Evolutionary conservation across 345 rosid genomes (phyloP), one percentile per base, ranked within the genome.

Genomic region (Pistacia integerrima): DNA sequence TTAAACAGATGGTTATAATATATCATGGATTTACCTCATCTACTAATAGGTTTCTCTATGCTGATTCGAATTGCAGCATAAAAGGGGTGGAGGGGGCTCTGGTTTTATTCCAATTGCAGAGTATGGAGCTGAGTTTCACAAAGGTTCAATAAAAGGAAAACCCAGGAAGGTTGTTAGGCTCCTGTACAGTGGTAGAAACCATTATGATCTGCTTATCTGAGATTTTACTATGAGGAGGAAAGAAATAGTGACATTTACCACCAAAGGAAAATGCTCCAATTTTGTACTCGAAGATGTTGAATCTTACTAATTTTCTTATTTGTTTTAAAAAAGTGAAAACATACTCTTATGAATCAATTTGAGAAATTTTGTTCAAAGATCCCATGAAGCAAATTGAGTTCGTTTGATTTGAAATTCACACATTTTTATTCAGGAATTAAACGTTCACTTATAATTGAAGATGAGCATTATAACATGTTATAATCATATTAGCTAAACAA

Each of bases 101-200:
- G 89, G 94, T 70, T 92, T 87, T 82, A 91, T 94, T 77, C 94
- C 92, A 65, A 91, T 91, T 54, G 87, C 91, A 44, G 95, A 94
- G 76, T 94, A 91, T 67, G 98, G 98, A 83, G 74, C 75, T 0
- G 94, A 94, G 85, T 91, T 88, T 77, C 66, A 73, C 66, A 86
- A 86, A 85, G 87, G 89, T 66, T 84, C 80, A 67, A 80, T 80
- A 64, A 86, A 80, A 64, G 86, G 82, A 61, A 88, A 89, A 68
- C 83, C 84, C 20, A 89, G 82, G 80, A 87, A 88, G 81, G 93
- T 78, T 56, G 93, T 93, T 81, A 93, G 89, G 90, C 92, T 94
- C 74, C 90, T 93, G 59, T 94, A 91, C 81, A 91, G 90, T 58
- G 97, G 97, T 56, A 87, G 85, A 78, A 93, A 90, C 84, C 97